These are phyloP conservation scores for Aspergillus heteromorphus DNA, from an alignment of 495 filamentous ascomycete species.

Conservation along the genomic window DNA sequence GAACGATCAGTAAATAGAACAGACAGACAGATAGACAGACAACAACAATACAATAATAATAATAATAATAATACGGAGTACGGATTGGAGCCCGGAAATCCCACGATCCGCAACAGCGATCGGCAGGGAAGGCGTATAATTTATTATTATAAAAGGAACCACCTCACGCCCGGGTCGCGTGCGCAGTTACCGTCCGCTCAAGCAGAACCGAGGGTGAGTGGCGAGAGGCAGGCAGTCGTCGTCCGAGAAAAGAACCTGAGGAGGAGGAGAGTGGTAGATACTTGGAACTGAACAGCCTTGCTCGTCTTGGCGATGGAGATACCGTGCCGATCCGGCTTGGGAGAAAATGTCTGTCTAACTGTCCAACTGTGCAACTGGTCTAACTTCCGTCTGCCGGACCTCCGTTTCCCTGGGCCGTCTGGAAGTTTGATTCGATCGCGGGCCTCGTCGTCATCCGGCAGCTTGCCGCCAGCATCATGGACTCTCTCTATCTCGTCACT, in stretches of 20 bases:
- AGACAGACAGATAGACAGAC: too few relatives aligned
- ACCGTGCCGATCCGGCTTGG: conserved; percentile 1
- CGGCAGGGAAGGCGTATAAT: conserved; percentile 1
- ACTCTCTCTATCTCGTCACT: too few relatives aligned
- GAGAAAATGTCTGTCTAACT: background rate
- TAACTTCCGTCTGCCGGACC: too few relatives aligned
- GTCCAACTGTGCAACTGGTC: too few relatives aligned
- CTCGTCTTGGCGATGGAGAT: conserved; percentile 1
- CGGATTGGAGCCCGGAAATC: background rate
- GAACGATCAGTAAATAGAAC: background rate
- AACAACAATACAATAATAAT: background rate
- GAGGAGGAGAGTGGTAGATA: too few relatives aligned
- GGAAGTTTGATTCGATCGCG: too few relatives aligned
- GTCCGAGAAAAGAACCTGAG: too few relatives aligned
- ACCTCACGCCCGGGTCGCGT: background rate
- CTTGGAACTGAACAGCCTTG: background rate
- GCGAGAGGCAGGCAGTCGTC: too few relatives aligned
- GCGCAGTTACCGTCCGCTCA: background rate
- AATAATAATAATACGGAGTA: background rate
- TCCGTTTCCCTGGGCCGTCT: background rate
- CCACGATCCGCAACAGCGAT: background rate
- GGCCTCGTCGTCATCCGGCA: too few relatives aligned
- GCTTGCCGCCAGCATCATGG: background rate
- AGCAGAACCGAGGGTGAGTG: too few relatives aligned
- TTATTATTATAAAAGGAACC: background rate